phyloP scores from a whole-genome alignment of 1,284 basidiomycete species.

The Xanthoconium separans region DNA sequence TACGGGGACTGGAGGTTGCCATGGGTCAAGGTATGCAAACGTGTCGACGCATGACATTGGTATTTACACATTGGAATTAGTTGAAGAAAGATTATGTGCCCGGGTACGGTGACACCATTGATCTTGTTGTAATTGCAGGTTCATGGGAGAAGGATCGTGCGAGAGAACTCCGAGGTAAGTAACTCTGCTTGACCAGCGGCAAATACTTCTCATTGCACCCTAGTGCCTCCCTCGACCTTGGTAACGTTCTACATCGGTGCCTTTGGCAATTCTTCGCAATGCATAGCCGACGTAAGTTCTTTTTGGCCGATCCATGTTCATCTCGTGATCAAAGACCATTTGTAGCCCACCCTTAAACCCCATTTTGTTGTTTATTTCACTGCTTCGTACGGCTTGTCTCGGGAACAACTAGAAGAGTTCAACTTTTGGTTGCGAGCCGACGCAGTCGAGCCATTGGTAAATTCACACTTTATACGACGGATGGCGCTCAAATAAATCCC shows the following conservation, averaged over 20 bases:
- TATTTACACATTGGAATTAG: conserved; percentile 19
- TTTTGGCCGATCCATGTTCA: background rate
- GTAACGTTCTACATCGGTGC: conserved; percentile 81
- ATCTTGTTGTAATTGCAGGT: conserved; percentile 75
- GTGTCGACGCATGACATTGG: background rate
- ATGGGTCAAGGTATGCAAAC: conserved; percentile 71
- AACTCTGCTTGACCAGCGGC: conserved; percentile 10
- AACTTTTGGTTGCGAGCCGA: conserved; percentile 64
- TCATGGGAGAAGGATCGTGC: conserved; percentile 78
- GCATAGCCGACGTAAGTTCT: conserved; percentile 37
- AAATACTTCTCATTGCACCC: background rate
- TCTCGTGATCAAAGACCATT: conserved; percentile 1
- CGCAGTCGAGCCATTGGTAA: conserved; percentile 32
- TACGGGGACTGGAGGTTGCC: conserved; percentile 64
- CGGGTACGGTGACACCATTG: conserved; percentile 76
- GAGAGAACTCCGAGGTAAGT: conserved; percentile 68
- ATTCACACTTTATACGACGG: background rate
- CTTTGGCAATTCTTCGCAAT: conserved; percentile 42
- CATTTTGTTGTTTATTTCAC: conserved; percentile 73
- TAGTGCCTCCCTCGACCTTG: conserved; percentile 70
- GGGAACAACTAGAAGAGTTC: conserved; percentile 64
- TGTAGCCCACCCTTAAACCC: conserved; percentile 44
- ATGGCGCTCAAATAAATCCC: conserved; percentile 12
- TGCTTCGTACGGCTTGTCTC: conserved; percentile 67
- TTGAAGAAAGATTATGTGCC: conserved; percentile 81